Percentiles rank a stretch among this genome's conserved stretches.
phyloP scores from a whole-genome alignment of 768 basidiomycete species.

The Symmetrospora coprosmae region DNA sequence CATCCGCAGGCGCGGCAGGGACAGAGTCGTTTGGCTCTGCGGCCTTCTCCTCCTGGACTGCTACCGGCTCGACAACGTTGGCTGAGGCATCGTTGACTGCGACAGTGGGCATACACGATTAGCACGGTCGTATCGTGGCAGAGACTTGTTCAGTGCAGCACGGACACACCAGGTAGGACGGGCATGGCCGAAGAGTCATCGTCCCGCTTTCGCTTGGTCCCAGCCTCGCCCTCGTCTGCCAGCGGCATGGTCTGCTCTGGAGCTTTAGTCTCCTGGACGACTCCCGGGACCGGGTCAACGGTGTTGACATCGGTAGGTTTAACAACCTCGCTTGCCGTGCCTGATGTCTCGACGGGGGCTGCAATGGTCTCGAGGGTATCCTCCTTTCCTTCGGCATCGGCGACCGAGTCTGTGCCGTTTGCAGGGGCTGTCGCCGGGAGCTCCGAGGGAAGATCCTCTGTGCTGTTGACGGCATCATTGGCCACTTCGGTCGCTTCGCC shows the following conservation, averaged over 20 bases:
- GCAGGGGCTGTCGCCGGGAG: constrained; percentile 17
- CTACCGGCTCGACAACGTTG: neutral
- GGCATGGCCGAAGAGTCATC: neutral
- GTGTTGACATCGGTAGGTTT: neutral
- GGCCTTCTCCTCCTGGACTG: neutral
- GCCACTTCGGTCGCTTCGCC: constrained; percentile 8
- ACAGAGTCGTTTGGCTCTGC: neutral
- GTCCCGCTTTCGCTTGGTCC: constrained; percentile 18
- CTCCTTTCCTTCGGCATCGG: neutral
- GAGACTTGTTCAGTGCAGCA: too few relatives aligned
- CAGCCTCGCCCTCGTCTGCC: neutral
- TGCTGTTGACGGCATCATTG: neutral
- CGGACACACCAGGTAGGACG: too few relatives aligned
- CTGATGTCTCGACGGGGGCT: neutral
- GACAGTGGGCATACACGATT: too few relatives aligned
- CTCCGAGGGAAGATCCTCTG: neutral
- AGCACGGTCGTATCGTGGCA: too few relatives aligned
- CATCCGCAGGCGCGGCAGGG: neutral
- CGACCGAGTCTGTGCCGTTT: constrained; percentile 5
- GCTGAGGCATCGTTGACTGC: too few relatives aligned
- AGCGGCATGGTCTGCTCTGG: neutral
- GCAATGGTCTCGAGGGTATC: constrained; percentile 3
- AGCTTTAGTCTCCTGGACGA: neutral
- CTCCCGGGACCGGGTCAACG: constrained; percentile 6
- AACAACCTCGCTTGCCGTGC: neutral